phyloP scores from a whole-genome alignment of 2,329 filamentous ascomycete species.

The Plenodomus tracheiphilus region DNA sequence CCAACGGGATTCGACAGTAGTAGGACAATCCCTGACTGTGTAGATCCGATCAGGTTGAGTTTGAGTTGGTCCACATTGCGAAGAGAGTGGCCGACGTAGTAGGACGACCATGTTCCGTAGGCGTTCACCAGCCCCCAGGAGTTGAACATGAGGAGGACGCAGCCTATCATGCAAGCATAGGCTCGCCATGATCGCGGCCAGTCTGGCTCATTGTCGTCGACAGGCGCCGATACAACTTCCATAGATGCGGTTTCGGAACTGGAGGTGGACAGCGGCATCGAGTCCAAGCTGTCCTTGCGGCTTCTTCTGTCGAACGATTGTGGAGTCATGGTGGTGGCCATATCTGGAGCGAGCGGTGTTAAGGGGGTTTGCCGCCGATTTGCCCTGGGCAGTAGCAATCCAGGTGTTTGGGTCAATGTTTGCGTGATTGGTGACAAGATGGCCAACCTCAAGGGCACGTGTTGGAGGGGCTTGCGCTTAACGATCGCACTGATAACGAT shows the following conservation, averaged over 20 bases:
- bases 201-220: constrained; percentile 35
- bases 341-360: not conserved
- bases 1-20: constrained; percentile 52
- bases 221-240: constrained; percentile 17
- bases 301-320: constrained; percentile 20
- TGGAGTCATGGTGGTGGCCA: constrained; percentile 16
- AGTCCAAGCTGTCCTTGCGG: constrained; percentile 22
- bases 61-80: constrained; percentile 45
- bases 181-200: constrained; percentile 53
- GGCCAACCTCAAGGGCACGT: constrained; percentile 21
- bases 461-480: constrained; percentile 22
- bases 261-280: constrained; percentile 29
- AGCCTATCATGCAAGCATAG: constrained; percentile 50
- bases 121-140: constrained; percentile 55
- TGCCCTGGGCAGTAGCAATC: not conserved
- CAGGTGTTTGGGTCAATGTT: constrained; percentile 1
- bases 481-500: constrained; percentile 14
- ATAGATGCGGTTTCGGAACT: constrained; percentile 29
- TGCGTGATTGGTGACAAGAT: constrained; percentile 10
- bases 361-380: constrained; percentile 10
- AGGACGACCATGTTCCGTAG: constrained; percentile 55
- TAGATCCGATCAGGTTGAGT: constrained; percentile 54
- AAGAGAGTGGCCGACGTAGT: constrained; percentile 53
- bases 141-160: constrained; percentile 57
- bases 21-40: constrained; percentile 53